A percentile compares a stretch with the other conserved stretches of the same genome.
Evolutionary conservation across 768 basidiomycete species (phyloP).

Genomic region (Termitomyces sp.): DNA sequence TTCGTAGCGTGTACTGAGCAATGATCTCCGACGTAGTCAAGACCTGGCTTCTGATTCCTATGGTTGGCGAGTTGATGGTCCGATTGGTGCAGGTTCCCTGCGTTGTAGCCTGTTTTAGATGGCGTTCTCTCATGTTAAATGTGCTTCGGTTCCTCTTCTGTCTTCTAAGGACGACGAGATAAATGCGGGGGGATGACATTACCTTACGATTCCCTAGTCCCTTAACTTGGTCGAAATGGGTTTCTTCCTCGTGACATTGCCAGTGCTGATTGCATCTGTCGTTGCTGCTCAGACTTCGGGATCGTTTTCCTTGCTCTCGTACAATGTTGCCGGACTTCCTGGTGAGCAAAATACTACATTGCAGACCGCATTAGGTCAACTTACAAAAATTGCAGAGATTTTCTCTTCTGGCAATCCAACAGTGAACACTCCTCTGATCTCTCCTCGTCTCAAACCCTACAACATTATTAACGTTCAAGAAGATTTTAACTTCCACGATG

Average conservation of each 20-base stretch:
- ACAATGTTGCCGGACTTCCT: conserved; percentile 32
- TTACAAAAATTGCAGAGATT: conserved; percentile 13
- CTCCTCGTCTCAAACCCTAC: conserved; percentile 26
- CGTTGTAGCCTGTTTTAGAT: not conserved
- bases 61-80: not conserved
- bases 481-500: conserved; percentile 37
- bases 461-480: conserved; percentile 31
- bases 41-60: not conserved
- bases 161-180: not conserved
- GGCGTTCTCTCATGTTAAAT: not conserved
- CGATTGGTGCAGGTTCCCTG: not conserved
- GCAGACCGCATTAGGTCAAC: not conserved
- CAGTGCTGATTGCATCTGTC: not conserved
- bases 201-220: not conserved
- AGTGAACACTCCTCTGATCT: conserved; percentile 27
- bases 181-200: not conserved
- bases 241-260: not conserved
- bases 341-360: conserved; percentile 14
- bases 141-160: conserved; percentile 1
- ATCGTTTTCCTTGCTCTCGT: conserved; percentile 23
- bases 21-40: no score
- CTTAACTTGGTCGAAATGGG: not conserved
- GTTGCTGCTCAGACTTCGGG: conserved; percentile 21
- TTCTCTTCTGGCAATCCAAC: conserved; percentile 26
- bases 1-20: no score